phyloP scores from a whole-genome alignment of 345 rosid species.

The Brassica rapa region DNA sequence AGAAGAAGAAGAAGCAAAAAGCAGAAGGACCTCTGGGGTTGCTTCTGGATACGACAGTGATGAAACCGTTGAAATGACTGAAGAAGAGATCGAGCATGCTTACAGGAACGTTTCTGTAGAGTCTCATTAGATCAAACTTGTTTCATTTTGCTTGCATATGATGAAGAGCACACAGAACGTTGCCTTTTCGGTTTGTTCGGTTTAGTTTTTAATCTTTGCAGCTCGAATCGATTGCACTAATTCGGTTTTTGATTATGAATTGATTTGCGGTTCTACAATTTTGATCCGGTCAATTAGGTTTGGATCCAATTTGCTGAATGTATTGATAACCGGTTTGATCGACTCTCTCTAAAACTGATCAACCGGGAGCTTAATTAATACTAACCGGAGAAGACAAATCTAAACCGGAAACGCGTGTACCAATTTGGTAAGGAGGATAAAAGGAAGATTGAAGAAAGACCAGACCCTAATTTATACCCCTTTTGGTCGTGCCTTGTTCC shows the following conservation, averaged over 20 bases:
- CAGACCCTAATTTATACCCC: conserved; percentile 39
- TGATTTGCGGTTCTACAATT: not conserved
- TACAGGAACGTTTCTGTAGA: conserved; percentile 46
- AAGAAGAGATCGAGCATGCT: conserved; percentile 75
- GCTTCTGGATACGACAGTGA: conserved; percentile 64
- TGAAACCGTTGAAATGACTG: conserved; percentile 88
- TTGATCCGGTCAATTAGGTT: not conserved
- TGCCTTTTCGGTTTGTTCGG: not conserved
- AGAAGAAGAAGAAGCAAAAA: conserved; percentile 32
- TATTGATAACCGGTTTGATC: not conserved
- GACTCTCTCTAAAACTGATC: not conserved
- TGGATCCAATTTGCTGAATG: not conserved
- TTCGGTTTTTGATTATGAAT: not conserved
- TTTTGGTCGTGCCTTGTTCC: conserved; percentile 16
- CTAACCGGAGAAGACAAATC: not conserved
- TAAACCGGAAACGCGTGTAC: conserved; percentile 22
- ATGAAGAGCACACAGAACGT: not conserved
- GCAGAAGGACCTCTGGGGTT: conserved; percentile 27
- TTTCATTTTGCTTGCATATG: not conserved
- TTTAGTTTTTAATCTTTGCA: not conserved
- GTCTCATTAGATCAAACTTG: conserved; percentile 22
- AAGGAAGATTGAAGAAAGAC: conserved; percentile 11
- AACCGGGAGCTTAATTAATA: not conserved
- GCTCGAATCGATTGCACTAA: not conserved
- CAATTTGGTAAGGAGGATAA: conserved; percentile 34